Conservation (phyloP, 805 yeast species). For the Kregervanrija fluxuum region DNA sequence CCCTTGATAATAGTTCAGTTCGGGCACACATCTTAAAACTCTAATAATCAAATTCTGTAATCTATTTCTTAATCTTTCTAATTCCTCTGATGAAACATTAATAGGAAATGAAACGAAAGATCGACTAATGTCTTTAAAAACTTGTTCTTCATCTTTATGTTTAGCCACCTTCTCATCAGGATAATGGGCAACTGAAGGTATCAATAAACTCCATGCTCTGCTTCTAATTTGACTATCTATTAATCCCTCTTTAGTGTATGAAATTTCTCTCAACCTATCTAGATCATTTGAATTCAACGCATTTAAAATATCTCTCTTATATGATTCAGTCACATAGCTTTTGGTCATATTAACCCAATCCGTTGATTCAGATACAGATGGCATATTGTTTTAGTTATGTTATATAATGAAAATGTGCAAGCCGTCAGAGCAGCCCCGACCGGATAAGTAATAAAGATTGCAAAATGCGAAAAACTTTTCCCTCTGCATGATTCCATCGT, state of each 20-base stretch:
- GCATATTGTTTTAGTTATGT: no score
- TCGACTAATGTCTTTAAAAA: constrained; percentile 67
- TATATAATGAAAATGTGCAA: no score
- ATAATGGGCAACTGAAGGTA: constrained; percentile 13
- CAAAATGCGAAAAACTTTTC: no score
- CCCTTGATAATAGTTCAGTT: constrained; percentile 81
- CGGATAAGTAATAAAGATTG: no score
- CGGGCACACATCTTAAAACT: constrained; percentile 54
- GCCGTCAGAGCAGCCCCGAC: no score
- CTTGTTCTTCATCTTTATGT: constrained; percentile 76
- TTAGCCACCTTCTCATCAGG: constrained; percentile 22
- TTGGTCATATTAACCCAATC: constrained; percentile 11
- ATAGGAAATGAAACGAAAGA: constrained; percentile 45
- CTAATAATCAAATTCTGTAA: constrained; percentile 40
- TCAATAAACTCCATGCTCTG: constrained; percentile 45
- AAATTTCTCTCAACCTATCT: constrained; percentile 25
- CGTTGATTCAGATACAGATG: constrained; percentile 26
- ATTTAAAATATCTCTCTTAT: no score
- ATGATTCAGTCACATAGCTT: constrained; percentile 22
- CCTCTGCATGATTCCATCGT: no score
- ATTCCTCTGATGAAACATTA: constrained; percentile 13
- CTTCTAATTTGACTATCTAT: constrained; percentile 34
- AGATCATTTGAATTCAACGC: constrained; percentile 24
- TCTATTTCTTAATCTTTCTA: constrained; percentile 30
- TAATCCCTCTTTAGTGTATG: constrained; percentile 42